Conservation (phyloP, 305 asterid species). For the Vinca major region DNA sequence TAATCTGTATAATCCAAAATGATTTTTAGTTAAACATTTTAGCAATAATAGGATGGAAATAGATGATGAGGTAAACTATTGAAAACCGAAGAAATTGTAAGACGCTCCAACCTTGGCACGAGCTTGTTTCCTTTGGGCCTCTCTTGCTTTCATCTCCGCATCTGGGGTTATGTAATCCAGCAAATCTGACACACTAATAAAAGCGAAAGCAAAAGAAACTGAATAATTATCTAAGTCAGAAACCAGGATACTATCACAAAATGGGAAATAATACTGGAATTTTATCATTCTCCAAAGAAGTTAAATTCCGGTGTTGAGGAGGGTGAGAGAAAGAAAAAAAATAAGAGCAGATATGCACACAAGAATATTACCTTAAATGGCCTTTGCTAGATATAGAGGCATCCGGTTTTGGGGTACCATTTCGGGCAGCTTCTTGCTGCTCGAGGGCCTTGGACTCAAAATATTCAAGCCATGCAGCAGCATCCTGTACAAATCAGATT, state of each 20-base stretch:
- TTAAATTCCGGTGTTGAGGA: background rate
- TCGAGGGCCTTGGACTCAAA: slow-evolving; percentile 92
- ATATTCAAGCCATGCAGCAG: slow-evolving; percentile 97
- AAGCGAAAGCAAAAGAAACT: slow-evolving; percentile 7
- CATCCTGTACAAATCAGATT: slow-evolving; percentile 48
- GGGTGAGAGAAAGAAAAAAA: background rate
- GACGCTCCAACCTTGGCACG: slow-evolving; percentile 60
- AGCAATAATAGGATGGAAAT: background rate
- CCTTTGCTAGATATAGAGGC: slow-evolving; percentile 97
- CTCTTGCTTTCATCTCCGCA: slow-evolving; percentile 78
- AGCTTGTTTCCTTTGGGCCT: slow-evolving; percentile 81
- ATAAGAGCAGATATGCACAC: background rate
- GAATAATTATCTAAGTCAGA: background rate
- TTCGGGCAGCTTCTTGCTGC: slow-evolving; percentile 94
- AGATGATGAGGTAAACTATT: background rate
- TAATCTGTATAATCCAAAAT: slow-evolving; percentile 39
- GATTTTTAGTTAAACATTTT: slow-evolving; percentile 10
- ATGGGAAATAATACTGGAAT: background rate
- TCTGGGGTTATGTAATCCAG: slow-evolving; percentile 88
- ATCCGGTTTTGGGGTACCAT: slow-evolving; percentile 88
- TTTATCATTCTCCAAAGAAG: background rate
- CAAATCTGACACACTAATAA: slow-evolving; percentile 71
- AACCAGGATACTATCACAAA: too few species aligned
- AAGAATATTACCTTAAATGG: slow-evolving; percentile 52
- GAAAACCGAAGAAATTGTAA: slow-evolving; percentile 1